Percentiles rank a stretch among this genome's conserved stretches.
Evolutionary conservation across 495 filamentous ascomycete genomes (phyloP).

Genomic region (Pyrenopolyporus hunteri): DNA sequence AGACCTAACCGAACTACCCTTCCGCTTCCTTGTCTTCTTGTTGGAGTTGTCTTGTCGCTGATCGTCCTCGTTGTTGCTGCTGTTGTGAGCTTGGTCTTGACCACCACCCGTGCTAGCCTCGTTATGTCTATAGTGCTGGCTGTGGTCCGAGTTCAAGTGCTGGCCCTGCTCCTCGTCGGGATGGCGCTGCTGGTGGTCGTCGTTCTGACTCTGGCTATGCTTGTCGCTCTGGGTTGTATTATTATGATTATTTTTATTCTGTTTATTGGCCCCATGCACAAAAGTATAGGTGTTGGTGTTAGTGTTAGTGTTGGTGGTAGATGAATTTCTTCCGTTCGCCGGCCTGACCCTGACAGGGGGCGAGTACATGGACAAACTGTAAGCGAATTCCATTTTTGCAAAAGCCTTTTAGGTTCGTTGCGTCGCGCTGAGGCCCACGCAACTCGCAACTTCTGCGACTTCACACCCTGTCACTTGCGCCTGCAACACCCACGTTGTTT

Average conservation of each 20-base stretch:
- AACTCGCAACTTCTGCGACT: too few relatives aligned
- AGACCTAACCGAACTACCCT: slow-evolving; percentile 36
- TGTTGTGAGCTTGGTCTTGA: slow-evolving; percentile 8
- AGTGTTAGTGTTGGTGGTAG: slow-evolving; percentile 15
- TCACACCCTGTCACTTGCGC: too few relatives aligned
- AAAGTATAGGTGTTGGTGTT: slow-evolving; percentile 28
- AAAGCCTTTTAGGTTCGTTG: neutral
- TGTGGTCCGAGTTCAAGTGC: neutral
- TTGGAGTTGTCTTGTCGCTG: slow-evolving; percentile 1
- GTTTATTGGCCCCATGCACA: slow-evolving; percentile 31
- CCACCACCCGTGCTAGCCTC: neutral
- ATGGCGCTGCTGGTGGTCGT: neutral
- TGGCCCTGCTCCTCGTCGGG: neutral
- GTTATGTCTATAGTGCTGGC: neutral
- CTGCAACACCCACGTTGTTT: too few relatives aligned
- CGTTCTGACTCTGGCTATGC: neutral
- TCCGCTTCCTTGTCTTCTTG: slow-evolving; percentile 46
- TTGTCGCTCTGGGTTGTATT: neutral
- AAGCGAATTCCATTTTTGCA: slow-evolving; percentile 40
- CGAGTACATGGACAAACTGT: slow-evolving; percentile 36
- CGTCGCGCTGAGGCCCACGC: slow-evolving; percentile 9
- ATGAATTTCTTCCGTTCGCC: slow-evolving; percentile 33
- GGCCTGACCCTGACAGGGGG: slow-evolving; percentile 37
- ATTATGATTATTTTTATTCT: neutral
- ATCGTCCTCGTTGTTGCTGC: slow-evolving; percentile 9